Base-by-base conservation (phyloP, 2,329 filamentous ascomycete genomes). In the Xylaria sp. region DNA sequence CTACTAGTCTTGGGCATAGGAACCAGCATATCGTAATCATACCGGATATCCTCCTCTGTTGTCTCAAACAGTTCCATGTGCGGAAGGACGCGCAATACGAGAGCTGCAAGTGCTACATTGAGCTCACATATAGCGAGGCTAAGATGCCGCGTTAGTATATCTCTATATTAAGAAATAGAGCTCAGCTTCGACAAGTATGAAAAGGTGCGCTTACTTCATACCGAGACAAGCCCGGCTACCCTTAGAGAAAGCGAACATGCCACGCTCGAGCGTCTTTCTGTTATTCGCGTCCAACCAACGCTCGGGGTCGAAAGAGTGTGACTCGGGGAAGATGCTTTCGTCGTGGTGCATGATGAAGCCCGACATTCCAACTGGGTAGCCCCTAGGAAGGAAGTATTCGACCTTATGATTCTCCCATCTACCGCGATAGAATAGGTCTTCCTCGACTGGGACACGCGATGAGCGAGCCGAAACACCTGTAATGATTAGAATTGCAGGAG, bases 211-310 rank as follows among this genome's bases (percentile, higher is more conserved):
- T 60, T 55, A 72, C 69, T 73, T 71, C 53, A 67, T 67, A 16
- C 77, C 76, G 3, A 79, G 63, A 50, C 77, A 79, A n/a, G 65
- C 65, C 13, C 76, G 61, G 3, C 68, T 66, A 1, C 75, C 77
- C 44, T 71, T 75, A 2, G 70, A 72, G 56, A 79, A 79, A 1
- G 73, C 50, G 13, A 78, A 64, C 40, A 78, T 68, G 39, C 69
- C 70, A n/a, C 66, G 67, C 22, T 76, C 70, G 0, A 76, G 52
- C 1, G 65, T 59, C 40, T 69, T 69, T 3, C 66, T 66, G 45
- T 62, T 60, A 20, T 69, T 59, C 22, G 67, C 65, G 34, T 71
- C 71, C 4, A 78, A 56, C 69, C 72, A 79, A 2, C 76, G 69
- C 39, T 77, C 72, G 0, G 76, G 76, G 2, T 57, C 43, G 50